Evolutionary conservation across 2,329 filamentous ascomycete genomes (phyloP), one percentile per base, ranked within the genome.

Genomic region (Hymenoscyphus fraxineus): DNA sequence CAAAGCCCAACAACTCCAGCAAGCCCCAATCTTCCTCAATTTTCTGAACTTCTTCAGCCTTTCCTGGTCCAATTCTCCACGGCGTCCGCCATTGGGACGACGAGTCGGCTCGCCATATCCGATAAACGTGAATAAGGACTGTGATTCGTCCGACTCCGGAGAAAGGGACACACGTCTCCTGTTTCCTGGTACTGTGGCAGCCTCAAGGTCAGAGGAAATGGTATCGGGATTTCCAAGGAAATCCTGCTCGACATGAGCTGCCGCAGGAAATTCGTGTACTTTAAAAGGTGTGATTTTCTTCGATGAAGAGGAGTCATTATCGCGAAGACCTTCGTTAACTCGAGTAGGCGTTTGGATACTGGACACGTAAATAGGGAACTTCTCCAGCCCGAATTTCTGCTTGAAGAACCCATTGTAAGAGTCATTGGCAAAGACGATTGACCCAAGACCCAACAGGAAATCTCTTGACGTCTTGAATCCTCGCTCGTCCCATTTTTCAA

Each of bases 1-100:
- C 69, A 69, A 65, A 1, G 60, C 66, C 68, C 69, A 71, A 51
- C 69, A 71, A 58, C 69, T 69, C 69, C 69, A 71, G 56, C 67
- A 71, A 32, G 69, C 69, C 35, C 69, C 68, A 22, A 69, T 22
- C 40, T 60, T 71, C n/a, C 69, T 62, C 13, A 68, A 58, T 22
- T 68, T 65, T 65, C 66, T 67, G 55, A 63, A 59, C 22, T 69
- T 69, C 22, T 64, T 62, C 41, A 66, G 47, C 12, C 61, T 65
- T 9, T 59, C 60, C 6, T 67, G 32, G 39, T 67, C 61, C 6
- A 71, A 39, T 44, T 65, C 66, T 7, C 69, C 67, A 63, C 64
- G 66, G 19, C 69, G 65, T 12, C 66, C 44, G 31, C 65, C 61
- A 22, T 65, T 51, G 41, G 54, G 41, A 13, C 64, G 59, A 27